Base-by-base conservation (phyloP, 176 grass and related monocot species). In the Carex cristatella region DNA sequence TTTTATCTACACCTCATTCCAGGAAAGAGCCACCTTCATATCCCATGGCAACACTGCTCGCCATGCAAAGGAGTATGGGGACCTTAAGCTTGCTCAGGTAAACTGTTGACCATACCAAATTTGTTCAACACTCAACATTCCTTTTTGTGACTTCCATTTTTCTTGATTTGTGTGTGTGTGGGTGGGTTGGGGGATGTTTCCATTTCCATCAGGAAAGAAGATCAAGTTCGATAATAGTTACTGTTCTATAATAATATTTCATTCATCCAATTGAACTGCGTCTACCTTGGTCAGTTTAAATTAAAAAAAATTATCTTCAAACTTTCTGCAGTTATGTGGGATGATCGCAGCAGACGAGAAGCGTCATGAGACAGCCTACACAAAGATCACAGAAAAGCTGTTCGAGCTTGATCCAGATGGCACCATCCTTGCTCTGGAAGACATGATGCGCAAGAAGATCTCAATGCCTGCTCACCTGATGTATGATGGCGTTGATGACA, bases 371-470 rank as follows among this genome's bases (percentile, higher is more conserved):
- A 97, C 92, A 53, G 95, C 95, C 9, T 97, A 97, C 81, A 94
- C 92, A 55, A 97, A 97, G 87, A 97, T 97, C 10, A 92, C 93
- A 4, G 95, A 97, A 89, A 94, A 97, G 80, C 88, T 97, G 74
- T 97, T 97, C 30, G 95, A 97, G 84, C 88, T 97, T 27, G 95
- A 97, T 55, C 88, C 95, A 11, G 89, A 97, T 69, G 87, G 91
- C 71, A 97, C 92, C 0, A 89, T 94, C 28, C 84, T 94, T 70
- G 87, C 91, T 69, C 76, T 97, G 48, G 92, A 89, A 62, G 92
- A 97, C 88, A 97, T 97, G 95, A 97, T 97, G 95, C 94, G 88
- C 86, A 97, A 97, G 84, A 97, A 97, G 84, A 97, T 97, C 12
- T 90, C 95, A 1, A 94, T 97, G 95, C 95, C 95, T 27, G 95